Base-by-base conservation (phyloP, 2,329 filamentous ascomycete species). In the Fusarium tanahbumbuense region DNA sequence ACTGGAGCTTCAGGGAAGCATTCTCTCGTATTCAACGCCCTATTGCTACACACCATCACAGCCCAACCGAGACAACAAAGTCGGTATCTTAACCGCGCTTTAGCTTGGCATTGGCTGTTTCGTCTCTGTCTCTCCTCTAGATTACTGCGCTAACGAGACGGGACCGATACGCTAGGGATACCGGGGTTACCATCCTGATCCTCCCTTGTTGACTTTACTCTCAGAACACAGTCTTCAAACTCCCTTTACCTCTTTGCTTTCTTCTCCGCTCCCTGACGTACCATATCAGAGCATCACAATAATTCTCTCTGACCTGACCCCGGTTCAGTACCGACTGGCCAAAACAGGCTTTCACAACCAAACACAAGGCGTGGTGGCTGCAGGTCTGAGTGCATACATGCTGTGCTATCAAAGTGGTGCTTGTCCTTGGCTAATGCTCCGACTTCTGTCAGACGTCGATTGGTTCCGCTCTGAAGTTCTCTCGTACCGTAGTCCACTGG, bases 11-110 rank as follows among this genome's bases (percentile, higher is more conserved):
- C 44, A 63, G 47, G 44, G 58, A 60, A 69, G 46, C 70, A 75
- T 64, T 67, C 55, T 57, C 72, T 74, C 72, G 72, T 74, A 75
- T 74, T 73, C 72, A 73, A 65, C 56, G 59, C 63, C 72, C 42
- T 62, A 54, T 27, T 45, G 12, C 60, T 61, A 47, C 64, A 71
- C 68, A 69, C 68, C 68, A 71, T 44, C 48, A 32, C 49, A 37
- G 23, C 42, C 23, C 42, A 30, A 23, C 67, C 44, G 50, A 68
- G 53, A 66, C 57, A 70, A 54, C 53, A 32, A 52, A 67, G 48
- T 60, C 53, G 50, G 44, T 40, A 68, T 56, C 67, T 61, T 66
- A 49, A 32, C 47, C 47, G 62, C 61, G 49, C 10, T 40, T 28
- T 32, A 54, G 68, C 64, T 50, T 50, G 27, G 46, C 44, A 68